A percentile compares a stretch with the other conserved stretches of the same genome.
These are phyloP conservation scores for Sporobolus alterniflorus DNA, from an alignment of 202 grass and related monocot genomes.

Conservation along the genomic window DNA sequence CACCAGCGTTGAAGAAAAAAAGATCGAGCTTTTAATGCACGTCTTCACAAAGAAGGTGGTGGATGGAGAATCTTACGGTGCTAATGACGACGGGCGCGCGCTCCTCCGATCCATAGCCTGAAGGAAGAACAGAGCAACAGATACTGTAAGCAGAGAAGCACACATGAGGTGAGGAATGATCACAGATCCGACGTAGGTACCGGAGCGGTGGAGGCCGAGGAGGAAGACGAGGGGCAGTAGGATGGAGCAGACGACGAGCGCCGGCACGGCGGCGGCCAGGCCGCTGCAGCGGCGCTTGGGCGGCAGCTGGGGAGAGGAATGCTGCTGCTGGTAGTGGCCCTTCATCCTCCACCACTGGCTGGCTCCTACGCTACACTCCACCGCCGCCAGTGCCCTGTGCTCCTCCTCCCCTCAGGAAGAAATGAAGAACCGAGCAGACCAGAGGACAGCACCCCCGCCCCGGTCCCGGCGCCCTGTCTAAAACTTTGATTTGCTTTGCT, in stretches of 20 bases:
- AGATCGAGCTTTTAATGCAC: not conserved
- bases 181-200: conserved; percentile 26
- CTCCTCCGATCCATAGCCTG: conserved; percentile 36
- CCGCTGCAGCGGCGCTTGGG: conserved; percentile 63
- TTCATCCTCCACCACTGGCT: conserved; percentile 17
- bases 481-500: not conserved
- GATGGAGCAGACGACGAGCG: conserved; percentile 63
- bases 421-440: too few species aligned
- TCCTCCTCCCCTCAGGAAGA: not conserved
- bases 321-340: conserved; percentile 34
- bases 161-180: not conserved
- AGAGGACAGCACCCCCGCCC: too few species aligned
- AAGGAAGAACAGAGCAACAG: not conserved
- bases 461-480: not conserved
- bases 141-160: not conserved
- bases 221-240: conserved; percentile 50
- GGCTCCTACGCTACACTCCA: not conserved
- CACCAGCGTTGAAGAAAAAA: not conserved
- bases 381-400: too few species aligned
- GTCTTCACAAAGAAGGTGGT: too few species aligned
- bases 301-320: conserved; percentile 13
- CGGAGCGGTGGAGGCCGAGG: conserved; percentile 47
- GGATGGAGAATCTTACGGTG: not conserved
- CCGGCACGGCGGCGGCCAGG: conserved; percentile 58
- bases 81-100: conserved; percentile 13